These are phyloP conservation scores for Atkinsonella texensis DNA, from an alignment of 2,329 filamentous ascomycete genomes.

Conservation along the genomic window DNA sequence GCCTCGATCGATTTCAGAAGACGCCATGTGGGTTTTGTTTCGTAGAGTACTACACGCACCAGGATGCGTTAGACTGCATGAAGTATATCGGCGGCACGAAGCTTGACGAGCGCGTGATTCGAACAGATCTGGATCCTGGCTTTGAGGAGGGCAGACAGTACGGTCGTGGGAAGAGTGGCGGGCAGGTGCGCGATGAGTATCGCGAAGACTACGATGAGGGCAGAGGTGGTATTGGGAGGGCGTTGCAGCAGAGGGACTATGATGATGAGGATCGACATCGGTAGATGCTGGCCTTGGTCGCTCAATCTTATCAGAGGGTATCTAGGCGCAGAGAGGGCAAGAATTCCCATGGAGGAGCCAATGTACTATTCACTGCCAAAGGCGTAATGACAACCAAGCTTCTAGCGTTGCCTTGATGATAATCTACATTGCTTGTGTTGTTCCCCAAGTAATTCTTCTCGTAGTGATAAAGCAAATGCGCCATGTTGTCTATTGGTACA, in stretches of 20 bases:
- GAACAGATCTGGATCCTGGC: constrained; percentile 89
- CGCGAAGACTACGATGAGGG: constrained; percentile 94
- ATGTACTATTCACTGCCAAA: background rate
- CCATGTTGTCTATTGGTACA: background rate
- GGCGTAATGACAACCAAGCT: background rate
- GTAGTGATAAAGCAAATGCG: background rate
- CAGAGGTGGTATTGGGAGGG: constrained; percentile 76
- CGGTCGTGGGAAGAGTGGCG: constrained; percentile 86
- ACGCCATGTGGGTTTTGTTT: constrained; percentile 99
- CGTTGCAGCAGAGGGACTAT: constrained; percentile 37
- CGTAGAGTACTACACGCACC: constrained; percentile 96
- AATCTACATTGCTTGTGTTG: background rate
- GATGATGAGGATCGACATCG: constrained; percentile 23
- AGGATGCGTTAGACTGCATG: constrained; percentile 94
- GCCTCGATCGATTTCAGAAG: constrained; percentile 91
- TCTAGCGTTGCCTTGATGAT: background rate
- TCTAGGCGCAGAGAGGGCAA: background rate
- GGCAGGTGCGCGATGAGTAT: constrained; percentile 96
- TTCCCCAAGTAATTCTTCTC: background rate
- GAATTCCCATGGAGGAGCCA: background rate
- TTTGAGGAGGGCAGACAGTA: constrained; percentile 96
- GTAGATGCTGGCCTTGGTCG: background rate
- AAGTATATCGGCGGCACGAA: constrained; percentile 98
- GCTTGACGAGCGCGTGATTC: constrained; percentile 90
- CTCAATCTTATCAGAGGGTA: background rate